Conservation (phyloP, 1,284 basidiomycete species). For the Apiotrichum gracile region DNA sequence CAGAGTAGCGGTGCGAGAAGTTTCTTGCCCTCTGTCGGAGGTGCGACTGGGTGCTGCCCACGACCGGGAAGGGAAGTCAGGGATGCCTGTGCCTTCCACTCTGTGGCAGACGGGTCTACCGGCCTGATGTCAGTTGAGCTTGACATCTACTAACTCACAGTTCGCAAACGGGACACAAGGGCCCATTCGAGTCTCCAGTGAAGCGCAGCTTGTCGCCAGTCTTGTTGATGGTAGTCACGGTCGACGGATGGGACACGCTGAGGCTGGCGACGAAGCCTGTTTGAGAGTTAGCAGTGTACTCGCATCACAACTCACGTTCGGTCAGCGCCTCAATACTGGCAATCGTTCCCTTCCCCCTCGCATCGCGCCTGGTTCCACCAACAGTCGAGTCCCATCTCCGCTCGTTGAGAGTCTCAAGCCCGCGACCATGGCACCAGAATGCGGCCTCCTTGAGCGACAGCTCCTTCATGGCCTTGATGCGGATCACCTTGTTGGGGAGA, state of each 20-base stretch:
- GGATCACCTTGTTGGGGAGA: slow-evolving; percentile 51
- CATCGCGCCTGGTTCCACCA: slow-evolving; percentile 41
- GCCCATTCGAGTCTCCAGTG: slow-evolving; percentile 43
- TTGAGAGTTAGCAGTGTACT: not conserved
- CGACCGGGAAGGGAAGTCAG: slow-evolving; percentile 55
- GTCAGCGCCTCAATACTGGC: slow-evolving; percentile 61
- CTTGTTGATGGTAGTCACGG: slow-evolving; percentile 76
- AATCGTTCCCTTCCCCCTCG: slow-evolving; percentile 49
- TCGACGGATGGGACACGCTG: slow-evolving; percentile 78
- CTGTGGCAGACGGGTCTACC: slow-evolving; percentile 60
- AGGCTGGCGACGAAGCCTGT: slow-evolving; percentile 74
- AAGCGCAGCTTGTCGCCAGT: slow-evolving; percentile 77
- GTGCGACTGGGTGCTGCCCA: not conserved
- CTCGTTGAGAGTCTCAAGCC: slow-evolving; percentile 57
- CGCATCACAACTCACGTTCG: slow-evolving; percentile 54
- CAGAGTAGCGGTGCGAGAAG: slow-evolving; percentile 59
- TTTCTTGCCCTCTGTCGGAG: not conserved
- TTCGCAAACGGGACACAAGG: slow-evolving; percentile 62
- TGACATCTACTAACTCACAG: slow-evolving; percentile 50
- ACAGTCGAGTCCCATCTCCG: slow-evolving; percentile 56
- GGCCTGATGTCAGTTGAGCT: slow-evolving; percentile 50
- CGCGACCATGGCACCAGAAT: slow-evolving; percentile 32
- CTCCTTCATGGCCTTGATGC: slow-evolving; percentile 64
- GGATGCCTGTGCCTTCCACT: slow-evolving; percentile 68
- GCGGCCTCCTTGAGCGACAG: slow-evolving; percentile 70